Conservation (phyloP, 495 filamentous ascomycete species). For the Lophium mytilinum region DNA sequence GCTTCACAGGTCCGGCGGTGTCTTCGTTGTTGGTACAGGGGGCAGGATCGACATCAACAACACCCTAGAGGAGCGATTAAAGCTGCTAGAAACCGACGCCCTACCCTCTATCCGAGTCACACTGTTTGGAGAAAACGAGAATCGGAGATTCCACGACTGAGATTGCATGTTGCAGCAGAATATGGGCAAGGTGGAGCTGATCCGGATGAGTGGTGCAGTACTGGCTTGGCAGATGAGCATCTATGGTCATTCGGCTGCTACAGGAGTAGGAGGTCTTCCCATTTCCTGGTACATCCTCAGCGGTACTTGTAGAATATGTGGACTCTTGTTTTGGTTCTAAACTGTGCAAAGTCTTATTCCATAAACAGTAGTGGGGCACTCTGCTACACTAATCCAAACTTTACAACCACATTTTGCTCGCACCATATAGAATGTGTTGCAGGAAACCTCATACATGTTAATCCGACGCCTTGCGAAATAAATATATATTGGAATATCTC, state of each 20-base stretch:
- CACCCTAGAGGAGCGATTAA: slow-evolving; percentile 87
- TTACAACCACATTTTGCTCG: too few relatives aligned
- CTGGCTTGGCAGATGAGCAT: background rate
- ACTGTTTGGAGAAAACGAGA: slow-evolving; percentile 85
- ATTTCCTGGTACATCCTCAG: background rate
- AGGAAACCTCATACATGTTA: too few relatives aligned
- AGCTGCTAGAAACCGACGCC: slow-evolving; percentile 71
- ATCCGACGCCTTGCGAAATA: too few relatives aligned
- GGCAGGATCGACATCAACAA: slow-evolving; percentile 99
- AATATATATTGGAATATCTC: too few relatives aligned
- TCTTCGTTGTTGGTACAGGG: slow-evolving; percentile 66
- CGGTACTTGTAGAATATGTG: background rate
- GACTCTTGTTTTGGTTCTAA: background rate
- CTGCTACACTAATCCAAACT: too few relatives aligned
- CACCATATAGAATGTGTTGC: too few relatives aligned
- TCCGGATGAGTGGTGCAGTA: background rate
- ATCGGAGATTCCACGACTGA: slow-evolving; percentile 91
- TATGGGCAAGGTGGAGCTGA: background rate
- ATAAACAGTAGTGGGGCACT: too few relatives aligned
- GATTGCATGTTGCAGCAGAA: background rate
- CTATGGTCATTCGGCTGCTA: background rate
- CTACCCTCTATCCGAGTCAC: slow-evolving; percentile 76
- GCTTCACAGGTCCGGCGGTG: slow-evolving; percentile 64
- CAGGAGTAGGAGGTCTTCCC: background rate
- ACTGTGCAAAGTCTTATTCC: background rate